Base-by-base conservation (phyloP, 805 yeast genomes). In the Maudiozyma bulderi region DNA sequence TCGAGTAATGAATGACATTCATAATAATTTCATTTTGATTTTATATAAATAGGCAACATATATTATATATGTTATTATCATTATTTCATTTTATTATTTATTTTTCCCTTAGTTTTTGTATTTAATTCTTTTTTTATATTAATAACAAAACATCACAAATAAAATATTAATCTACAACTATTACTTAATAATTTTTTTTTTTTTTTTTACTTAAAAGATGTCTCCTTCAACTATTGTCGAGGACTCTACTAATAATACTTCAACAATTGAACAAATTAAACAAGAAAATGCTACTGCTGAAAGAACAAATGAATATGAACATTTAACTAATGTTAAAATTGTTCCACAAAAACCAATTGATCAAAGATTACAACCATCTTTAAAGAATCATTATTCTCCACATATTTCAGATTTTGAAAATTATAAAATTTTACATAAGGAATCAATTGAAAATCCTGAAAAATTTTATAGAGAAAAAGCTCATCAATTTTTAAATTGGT, bases 391-490 rank as follows among this genome's bases (percentile, higher is more conserved):
- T 29, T 66, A 74, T 47, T 65, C 72, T 43, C 84, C 91, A 26
- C 79, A 80, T 59, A 62, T 87, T 51, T 33, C 40, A 6, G 46
- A 29, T 26, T 15, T 42, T 14, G 32, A 80, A 9, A 83, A 87
- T 56, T 90, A 90, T 74, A 68, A 78, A 54, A 65, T 72, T 51
- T 60, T 87, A 69, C 86, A 90, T 72, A 66, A 78, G 54, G 74
- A 86, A 73, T 85, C 95, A 29, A 80, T 90, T 55, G 73, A 78
- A 50, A 78, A 86, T 60, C 98, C 98, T 41, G 84, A 78, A 48
- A 75, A 69, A 35, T 90, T 91, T 67, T 90, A 86, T 66, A 90
- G 89, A 44, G 78, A 80, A 46, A 72, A 77, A 65, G 97, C 96
- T 46, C 76, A 74, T 50, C 78, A 83, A 60, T 74, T 79, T 49